phyloP scores from a whole-genome alignment of 495 filamentous ascomycete species.

The Apodospora peruviana region DNA sequence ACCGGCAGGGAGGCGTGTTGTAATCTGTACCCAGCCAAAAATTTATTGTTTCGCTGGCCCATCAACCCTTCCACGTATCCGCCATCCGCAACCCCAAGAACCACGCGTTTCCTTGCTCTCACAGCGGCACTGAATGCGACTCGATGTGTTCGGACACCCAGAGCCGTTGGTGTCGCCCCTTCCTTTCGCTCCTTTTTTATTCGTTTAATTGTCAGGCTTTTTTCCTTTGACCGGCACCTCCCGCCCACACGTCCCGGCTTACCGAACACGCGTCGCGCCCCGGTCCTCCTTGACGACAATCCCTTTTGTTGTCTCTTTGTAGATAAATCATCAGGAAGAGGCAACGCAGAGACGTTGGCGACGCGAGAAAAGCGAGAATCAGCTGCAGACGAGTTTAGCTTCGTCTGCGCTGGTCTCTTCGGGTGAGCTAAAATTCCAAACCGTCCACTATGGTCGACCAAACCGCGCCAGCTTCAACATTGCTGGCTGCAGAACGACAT shows the following conservation, averaged over 20 bases:
- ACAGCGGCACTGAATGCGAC: constrained; percentile 11
- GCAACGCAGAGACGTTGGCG: constrained; percentile 4
- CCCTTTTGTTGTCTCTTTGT: neutral
- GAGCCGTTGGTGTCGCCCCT: constrained; percentile 19
- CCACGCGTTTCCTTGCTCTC: constrained; percentile 5
- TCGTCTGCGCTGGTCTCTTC: constrained; percentile 54
- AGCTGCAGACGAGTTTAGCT: constrained; percentile 47
- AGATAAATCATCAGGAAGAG: neutral
- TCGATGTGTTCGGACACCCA: constrained; percentile 24
- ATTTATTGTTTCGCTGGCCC: constrained; percentile 11
- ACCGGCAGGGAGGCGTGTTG: constrained; percentile 24
- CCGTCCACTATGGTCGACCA: neutral
- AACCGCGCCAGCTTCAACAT: neutral
- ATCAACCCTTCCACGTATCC: constrained; percentile 1
- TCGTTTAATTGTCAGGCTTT: constrained; percentile 19
- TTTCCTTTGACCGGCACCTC: constrained; percentile 13
- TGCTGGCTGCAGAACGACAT: neutral
- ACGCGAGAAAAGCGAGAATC: constrained; percentile 34
- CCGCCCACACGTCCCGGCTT: constrained; percentile 7
- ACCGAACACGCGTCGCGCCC: constrained; percentile 36
- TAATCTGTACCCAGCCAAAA: too few relatives aligned
- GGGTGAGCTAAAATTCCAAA: constrained; percentile 31
- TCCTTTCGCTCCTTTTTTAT: constrained; percentile 30
- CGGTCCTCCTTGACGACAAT: constrained; percentile 11
- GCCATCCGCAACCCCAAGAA: neutral